Evolutionary conservation across 148 eudicot genomes (phyloP).

Genomic region (Camellia granthamiana): DNA sequence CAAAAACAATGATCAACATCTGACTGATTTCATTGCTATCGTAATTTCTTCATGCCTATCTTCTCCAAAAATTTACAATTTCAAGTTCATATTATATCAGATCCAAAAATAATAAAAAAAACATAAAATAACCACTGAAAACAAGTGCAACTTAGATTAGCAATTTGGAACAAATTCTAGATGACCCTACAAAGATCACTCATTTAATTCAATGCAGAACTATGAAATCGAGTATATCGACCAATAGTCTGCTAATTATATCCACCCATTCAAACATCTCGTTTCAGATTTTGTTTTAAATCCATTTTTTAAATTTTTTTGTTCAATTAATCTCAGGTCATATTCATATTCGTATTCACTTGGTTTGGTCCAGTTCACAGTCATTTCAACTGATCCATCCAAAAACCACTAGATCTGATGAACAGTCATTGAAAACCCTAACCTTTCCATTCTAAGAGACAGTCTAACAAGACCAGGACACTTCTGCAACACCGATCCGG

Average conservation of each 20-base stretch:
- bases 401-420: slow-evolving; percentile 36
- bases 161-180: not conserved
- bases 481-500: slow-evolving; percentile 71
- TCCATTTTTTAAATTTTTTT: not conserved
- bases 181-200: not conserved
- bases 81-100: not conserved
- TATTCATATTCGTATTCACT: not conserved
- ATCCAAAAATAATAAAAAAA: not conserved
- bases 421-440: slow-evolving; percentile 14
- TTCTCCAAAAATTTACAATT: not conserved
- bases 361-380: not conserved
- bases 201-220: not conserved
- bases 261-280: not conserved
- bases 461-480: slow-evolving; percentile 65
- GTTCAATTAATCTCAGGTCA: not conserved
- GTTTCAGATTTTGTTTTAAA: not conserved
- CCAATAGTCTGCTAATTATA: not conserved
- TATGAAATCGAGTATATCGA: not conserved
- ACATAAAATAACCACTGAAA: no score
- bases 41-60: not conserved
- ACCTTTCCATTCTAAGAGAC: slow-evolving; percentile 83
- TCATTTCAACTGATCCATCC: slow-evolving; percentile 12
- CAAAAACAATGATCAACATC: no score
- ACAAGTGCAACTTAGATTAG: not conserved
- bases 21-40: not conserved